A percentile compares a stretch with the other conserved stretches of the same genome.
phyloP scores from a whole-genome alignment of 2,329 filamentous ascomycete genomes.

The Elsinoe fawcettii region DNA sequence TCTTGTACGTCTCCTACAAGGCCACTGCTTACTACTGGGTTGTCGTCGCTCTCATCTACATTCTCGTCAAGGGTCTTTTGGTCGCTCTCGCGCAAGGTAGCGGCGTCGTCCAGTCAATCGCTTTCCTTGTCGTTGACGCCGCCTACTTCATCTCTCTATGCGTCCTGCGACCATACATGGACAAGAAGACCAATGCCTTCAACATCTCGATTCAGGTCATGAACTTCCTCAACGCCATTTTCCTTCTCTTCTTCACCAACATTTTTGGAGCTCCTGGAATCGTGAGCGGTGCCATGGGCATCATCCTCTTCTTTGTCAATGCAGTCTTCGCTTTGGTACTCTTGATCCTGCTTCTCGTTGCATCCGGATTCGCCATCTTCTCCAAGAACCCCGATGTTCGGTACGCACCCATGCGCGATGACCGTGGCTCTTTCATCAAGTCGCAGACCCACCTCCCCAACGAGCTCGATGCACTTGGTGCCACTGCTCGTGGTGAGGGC shows the following conservation, averaged over 20 bases:
- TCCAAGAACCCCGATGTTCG: constrained; percentile 91
- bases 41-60: constrained; percentile 68
- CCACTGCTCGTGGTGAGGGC: constrained; percentile 74
- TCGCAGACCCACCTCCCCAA: constrained; percentile 82
- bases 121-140: constrained; percentile 75
- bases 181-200: constrained; percentile 95
- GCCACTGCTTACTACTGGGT: constrained; percentile 95
- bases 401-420: constrained; percentile 94
- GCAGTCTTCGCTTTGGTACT: constrained; percentile 75
- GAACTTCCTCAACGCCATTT: constrained; percentile 87
- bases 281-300: constrained; percentile 79
- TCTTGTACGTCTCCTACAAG: constrained; percentile 94
- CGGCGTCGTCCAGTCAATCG: constrained; percentile 68
- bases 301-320: constrained; percentile 83
- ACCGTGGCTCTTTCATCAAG: constrained; percentile 95
- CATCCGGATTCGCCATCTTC: constrained; percentile 70
- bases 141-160: constrained; percentile 67
- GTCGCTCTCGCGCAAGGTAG: constrained; percentile 69
- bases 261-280: constrained; percentile 77
- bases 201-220: constrained; percentile 86
- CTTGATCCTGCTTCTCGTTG: constrained; percentile 71
- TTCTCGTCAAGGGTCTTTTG: constrained; percentile 82
- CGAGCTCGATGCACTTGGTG: constrained; percentile 81
- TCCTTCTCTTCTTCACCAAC: constrained; percentile 79
- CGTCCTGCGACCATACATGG: constrained; percentile 90